Evolutionary conservation across 257 asterid genomes (phyloP).

Genomic region (Primulina huaijiensis): DNA sequence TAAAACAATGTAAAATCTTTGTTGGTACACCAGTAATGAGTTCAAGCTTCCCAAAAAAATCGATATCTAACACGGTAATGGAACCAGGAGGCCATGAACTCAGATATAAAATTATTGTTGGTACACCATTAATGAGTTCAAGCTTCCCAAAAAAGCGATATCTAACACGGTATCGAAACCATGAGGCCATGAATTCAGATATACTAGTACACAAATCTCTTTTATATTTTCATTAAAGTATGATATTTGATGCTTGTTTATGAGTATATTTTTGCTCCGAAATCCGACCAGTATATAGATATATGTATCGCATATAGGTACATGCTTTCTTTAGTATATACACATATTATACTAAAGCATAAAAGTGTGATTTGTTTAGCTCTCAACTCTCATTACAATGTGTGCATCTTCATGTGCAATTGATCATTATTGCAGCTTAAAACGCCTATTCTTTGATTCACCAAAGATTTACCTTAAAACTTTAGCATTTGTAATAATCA

Average conservation of each 20-base stretch:
- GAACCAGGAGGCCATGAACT: not conserved
- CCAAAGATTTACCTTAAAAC: no score
- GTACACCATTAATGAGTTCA: not conserved
- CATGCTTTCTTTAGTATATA: no score
- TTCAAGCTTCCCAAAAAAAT: not conserved
- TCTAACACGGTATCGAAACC: not conserved
- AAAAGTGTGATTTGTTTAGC: no score
- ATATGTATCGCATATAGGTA: no score
- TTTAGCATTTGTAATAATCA: slow-evolving; percentile 7
- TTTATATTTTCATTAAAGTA: no score
- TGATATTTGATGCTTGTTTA: no score
- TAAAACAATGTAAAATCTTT: slow-evolving; percentile 12
- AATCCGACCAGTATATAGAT: no score
- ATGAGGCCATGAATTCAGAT: not conserved
- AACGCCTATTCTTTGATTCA: no score
- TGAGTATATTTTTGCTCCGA: no score
- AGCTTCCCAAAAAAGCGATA: not conserved
- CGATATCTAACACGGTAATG: not conserved
- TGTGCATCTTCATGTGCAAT: not conserved
- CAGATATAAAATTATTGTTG: not conserved
- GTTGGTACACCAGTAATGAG: not conserved
- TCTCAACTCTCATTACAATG: no score
- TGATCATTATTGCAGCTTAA: not conserved
- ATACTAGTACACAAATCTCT: no score
- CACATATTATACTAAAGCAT: not conserved